A percentile compares a stretch with the other conserved stretches of the same genome.
Evolutionary conservation across 2,329 filamentous ascomycete genomes (phyloP).

Genomic region (Lachnellula subtilissima): DNA sequence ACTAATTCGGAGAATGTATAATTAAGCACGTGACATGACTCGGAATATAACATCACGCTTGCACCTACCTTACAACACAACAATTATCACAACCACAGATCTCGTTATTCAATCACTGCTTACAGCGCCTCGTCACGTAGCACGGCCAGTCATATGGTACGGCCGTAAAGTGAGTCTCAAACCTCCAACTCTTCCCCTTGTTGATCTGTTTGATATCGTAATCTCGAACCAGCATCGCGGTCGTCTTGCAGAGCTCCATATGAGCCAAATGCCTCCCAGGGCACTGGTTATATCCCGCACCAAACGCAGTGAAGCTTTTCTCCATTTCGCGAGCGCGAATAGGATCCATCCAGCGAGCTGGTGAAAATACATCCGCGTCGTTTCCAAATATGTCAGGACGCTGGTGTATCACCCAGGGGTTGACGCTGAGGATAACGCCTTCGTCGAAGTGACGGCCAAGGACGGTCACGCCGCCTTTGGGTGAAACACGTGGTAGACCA

Average conservation of each 20-base stretch:
- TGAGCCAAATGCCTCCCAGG: slow-evolving; percentile 34
- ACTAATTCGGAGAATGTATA: too few species aligned
- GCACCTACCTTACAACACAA: too few species aligned
- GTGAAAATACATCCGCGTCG: slow-evolving; percentile 32
- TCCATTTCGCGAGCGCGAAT: slow-evolving; percentile 22
- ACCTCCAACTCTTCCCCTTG: slow-evolving; percentile 28
- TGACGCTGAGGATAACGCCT: slow-evolving; percentile 32
- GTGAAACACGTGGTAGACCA: slow-evolving; percentile 25
- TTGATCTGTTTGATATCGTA: slow-evolving; percentile 32
- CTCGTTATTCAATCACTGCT: background rate
- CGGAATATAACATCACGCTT: too few species aligned
- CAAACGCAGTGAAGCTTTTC: slow-evolving; percentile 30
- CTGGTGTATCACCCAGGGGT: slow-evolving; percentile 34
- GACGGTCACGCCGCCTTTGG: slow-evolving; percentile 31
- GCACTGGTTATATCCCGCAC: slow-evolving; percentile 35
- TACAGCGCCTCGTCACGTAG: slow-evolving; percentile 6
- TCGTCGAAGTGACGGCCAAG: slow-evolving; percentile 27
- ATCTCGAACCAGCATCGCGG: slow-evolving; percentile 31
- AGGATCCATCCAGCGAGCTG: slow-evolving; percentile 32
- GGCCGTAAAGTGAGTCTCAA: slow-evolving; percentile 31
- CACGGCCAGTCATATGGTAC: slow-evolving; percentile 29
- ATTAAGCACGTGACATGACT: too few species aligned
- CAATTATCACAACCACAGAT: too few species aligned
- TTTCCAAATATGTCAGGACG: slow-evolving; percentile 29
- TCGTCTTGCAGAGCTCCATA: slow-evolving; percentile 34